phyloP scores from a whole-genome alignment of 2,329 filamentous ascomycete genomes.

The Neonectria magnoliae region DNA sequence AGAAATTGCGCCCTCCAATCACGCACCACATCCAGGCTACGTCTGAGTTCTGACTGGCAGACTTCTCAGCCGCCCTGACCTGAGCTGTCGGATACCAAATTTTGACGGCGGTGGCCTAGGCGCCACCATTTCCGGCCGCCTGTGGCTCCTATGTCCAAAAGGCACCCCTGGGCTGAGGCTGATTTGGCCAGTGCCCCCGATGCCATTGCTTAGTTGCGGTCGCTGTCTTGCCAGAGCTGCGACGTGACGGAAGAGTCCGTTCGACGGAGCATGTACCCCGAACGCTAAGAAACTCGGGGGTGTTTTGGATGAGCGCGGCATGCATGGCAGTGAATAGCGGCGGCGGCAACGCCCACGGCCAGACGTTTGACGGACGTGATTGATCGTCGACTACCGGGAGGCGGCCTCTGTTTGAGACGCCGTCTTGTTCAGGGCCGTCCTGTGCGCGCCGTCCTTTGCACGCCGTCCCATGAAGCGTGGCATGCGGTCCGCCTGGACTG shows the following conservation, averaged over 20 bases:
- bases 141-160: no score
- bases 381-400: neutral
- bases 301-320: neutral
- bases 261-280: neutral
- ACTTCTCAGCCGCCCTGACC: neutral
- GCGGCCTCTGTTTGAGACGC: neutral
- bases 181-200: neutral
- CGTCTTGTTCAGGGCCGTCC: neutral
- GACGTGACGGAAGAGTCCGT: neutral
- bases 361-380: neutral
- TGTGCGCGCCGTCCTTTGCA: neutral
- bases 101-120: conserved; percentile 14
- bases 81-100: neutral
- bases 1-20: conserved; percentile 4
- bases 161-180: neutral
- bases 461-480: conserved; percentile 1
- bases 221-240: neutral
- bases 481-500: neutral
- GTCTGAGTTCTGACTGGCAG: no score
- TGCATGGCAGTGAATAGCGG: conserved; percentile 5
- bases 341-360: conserved; percentile 1
- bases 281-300: neutral
- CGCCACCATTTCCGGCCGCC: conserved; percentile 1
- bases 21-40: no score
- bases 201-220: neutral